Conservation (phyloP, 2,329 filamentous ascomycete species). For the Ambrosiella beaveri region DNA sequence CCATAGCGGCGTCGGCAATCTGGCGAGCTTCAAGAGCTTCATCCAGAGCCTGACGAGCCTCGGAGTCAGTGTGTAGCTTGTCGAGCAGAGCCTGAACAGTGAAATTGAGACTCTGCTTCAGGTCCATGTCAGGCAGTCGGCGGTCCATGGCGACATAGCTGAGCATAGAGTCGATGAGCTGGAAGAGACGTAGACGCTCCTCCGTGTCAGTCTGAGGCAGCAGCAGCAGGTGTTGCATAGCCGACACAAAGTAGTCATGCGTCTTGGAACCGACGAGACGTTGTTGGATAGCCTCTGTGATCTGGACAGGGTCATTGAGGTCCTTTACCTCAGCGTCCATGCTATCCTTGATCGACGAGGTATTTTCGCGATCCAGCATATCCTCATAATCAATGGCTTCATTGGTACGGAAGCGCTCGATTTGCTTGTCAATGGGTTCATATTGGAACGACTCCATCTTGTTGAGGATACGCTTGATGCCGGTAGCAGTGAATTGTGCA, state of each 20-base stretch:
- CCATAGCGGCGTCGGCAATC: constrained; percentile 87
- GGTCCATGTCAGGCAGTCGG: constrained; percentile 84
- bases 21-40: constrained; percentile 80
- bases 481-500: constrained; percentile 88
- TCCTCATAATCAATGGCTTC: constrained; percentile 98
- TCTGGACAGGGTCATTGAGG: constrained; percentile 80
- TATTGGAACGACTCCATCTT: constrained; percentile 99
- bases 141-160: constrained; percentile 98
- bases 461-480: constrained; percentile 78
- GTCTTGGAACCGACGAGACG: constrained; percentile 70
- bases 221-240: constrained; percentile 84
- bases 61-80: constrained; percentile 89
- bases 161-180: constrained; percentile 95
- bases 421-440: constrained; percentile 94
- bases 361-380: constrained; percentile 72
- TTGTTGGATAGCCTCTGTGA: constrained; percentile 80
- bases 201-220: constrained; percentile 85
- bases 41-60: constrained; percentile 80
- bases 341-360: constrained; percentile 71
- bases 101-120: constrained; percentile 95
- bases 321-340: constrained; percentile 77
- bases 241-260: constrained; percentile 89
- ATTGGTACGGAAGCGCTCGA: constrained; percentile 81
- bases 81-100: constrained; percentile 90
- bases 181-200: constrained; percentile 86